These are phyloP conservation scores for Metarhizium brunneum DNA, from an alignment of 2,329 filamentous ascomycete species.

Conservation along the genomic window DNA sequence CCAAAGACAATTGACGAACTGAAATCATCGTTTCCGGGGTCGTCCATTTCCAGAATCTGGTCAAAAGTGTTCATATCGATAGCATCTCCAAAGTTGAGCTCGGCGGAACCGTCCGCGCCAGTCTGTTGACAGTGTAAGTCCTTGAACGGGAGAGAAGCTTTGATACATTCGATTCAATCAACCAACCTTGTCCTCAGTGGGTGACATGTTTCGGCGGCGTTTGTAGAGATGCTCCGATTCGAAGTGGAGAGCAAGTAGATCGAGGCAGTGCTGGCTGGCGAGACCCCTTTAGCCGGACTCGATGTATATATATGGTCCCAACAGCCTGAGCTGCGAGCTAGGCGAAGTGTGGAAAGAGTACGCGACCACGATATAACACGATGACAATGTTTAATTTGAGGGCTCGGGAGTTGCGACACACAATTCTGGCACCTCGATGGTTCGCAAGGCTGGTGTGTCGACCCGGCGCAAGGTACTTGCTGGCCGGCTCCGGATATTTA, in stretches of 20 bases:
- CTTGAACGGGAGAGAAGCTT: neutral
- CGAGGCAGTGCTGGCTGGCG: neutral
- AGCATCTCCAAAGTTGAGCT: conserved; percentile 56
- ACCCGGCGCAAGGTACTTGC: neutral
- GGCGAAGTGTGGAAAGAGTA: neutral
- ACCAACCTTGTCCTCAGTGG: conserved; percentile 24
- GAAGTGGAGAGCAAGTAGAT: neutral
- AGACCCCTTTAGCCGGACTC: too few relatives aligned
- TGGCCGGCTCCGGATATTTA: neutral
- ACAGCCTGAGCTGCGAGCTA: neutral
- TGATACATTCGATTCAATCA: neutral
- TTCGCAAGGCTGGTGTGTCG: neutral
- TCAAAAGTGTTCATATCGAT: conserved; percentile 77
- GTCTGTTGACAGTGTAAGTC: neutral
- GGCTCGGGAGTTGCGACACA: neutral
- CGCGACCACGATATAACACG: neutral
- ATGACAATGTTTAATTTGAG: neutral
- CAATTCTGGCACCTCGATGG: neutral
- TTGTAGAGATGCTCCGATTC: neutral
- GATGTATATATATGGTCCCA: neutral
- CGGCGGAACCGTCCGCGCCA: conserved; percentile 33
- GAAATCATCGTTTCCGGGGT: conserved; percentile 79
- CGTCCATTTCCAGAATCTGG: conserved; percentile 98
- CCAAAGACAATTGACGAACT: conserved; percentile 80
- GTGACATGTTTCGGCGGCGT: conserved; percentile 16